These are phyloP conservation scores for Piper longum DNA, from an alignment of 164 flowering plant species.

Conservation along the genomic window DNA sequence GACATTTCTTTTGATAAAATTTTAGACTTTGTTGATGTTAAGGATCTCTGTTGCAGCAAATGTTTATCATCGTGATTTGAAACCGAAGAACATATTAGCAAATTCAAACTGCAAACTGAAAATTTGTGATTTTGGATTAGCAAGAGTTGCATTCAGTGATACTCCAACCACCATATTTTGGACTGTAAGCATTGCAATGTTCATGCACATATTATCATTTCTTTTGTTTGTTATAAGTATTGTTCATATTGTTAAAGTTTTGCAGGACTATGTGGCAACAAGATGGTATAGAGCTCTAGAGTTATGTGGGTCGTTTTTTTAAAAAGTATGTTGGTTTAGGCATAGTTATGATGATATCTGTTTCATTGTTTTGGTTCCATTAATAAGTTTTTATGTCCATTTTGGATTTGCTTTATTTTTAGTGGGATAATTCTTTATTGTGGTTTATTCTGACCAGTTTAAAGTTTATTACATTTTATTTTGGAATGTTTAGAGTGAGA, in stretches of 20 bases:
- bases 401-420: no score
- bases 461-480: no score
- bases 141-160: constrained; percentile 83
- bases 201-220: no score
- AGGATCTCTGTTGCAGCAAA: constrained; percentile 24
- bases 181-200: constrained; percentile 40
- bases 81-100: constrained; percentile 86
- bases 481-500: no score
- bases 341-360: no score
- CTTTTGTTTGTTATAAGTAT: no score
- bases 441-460: no score
- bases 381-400: no score
- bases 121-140: constrained; percentile 89
- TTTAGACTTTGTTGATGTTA: no score
- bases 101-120: constrained; percentile 92
- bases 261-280: constrained; percentile 94
- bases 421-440: no score
- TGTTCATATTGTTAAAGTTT: neutral
- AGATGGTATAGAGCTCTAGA: constrained; percentile 98
- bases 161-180: constrained; percentile 77
- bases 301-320: constrained; percentile 91
- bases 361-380: no score
- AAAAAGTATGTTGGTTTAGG: constrained; percentile 43
- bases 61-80: constrained; percentile 75
- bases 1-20: no score